These are phyloP conservation scores for Geranomyces michiganensis DNA, from an alignment of 192 early-diverging fungal species.

Conservation along the genomic window DNA sequence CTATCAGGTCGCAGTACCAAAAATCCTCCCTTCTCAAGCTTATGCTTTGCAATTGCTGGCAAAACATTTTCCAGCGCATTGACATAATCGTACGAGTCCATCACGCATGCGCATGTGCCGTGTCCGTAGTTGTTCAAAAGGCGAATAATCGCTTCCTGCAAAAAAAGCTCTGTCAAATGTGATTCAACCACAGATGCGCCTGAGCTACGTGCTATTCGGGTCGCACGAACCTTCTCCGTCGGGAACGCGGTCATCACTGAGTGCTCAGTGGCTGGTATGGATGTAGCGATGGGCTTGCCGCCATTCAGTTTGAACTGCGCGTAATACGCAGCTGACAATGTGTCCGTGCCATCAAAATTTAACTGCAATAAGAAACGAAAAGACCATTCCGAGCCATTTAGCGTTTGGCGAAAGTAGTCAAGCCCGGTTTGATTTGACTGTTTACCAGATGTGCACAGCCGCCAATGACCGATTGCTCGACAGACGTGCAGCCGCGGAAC, in stretches of 20 bases:
- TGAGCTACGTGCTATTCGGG: background rate
- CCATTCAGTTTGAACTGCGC: constrained; percentile 76
- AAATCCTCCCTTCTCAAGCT: constrained; percentile 76
- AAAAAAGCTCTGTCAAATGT: background rate
- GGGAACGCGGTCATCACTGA: constrained; percentile 82
- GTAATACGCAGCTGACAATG: constrained; percentile 76
- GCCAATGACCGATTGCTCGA: constrained; percentile 86
- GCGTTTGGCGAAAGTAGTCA: too few relatives aligned
- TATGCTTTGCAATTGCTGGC: constrained; percentile 66
- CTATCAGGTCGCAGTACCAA: constrained; percentile 84
- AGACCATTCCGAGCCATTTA: background rate
- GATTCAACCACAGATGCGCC: background rate
- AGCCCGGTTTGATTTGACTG: too few relatives aligned
- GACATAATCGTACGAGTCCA: constrained; percentile 89
- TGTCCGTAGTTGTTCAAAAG: constrained; percentile 70
- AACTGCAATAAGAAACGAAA: constrained; percentile 49
- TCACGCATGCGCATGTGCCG: constrained; percentile 81
- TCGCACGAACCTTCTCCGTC: constrained; percentile 59
- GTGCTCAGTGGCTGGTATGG: constrained; percentile 89
- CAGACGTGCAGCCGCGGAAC: constrained; percentile 83
- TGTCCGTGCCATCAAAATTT: constrained; percentile 82
- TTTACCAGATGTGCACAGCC: constrained; percentile 78
- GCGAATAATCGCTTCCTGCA: constrained; percentile 65
- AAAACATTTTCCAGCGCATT: constrained; percentile 73
- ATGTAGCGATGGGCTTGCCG: constrained; percentile 72